Evolutionary conservation across 2,329 filamentous ascomycete species (phyloP), one percentile per base, ranked within the genome.

Genomic region (Pseudopithomyces maydicus): DNA sequence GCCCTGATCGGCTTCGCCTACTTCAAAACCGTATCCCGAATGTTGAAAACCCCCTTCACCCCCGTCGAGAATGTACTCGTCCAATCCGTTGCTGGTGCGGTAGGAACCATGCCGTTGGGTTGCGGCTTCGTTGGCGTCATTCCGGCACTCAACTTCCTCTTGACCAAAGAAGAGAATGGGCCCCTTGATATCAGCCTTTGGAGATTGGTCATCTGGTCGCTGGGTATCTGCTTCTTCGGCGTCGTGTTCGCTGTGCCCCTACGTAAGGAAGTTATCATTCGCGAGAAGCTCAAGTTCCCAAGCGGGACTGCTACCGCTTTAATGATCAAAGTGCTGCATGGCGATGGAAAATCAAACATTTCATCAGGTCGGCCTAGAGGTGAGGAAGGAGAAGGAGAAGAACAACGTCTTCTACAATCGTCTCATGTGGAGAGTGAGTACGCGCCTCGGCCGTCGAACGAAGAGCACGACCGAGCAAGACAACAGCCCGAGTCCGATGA

Each of bases 31-130:
- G 77, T 97, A 1, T 85, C 89, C 0, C 86, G 85, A 43, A 86
- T 90, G 61, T 81, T 97, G 29, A 82, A 84, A 26, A 86, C 90
- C 53, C 93, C 93, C 0, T 99, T 99, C 69, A 92, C 90, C 3
- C 93, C 95, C 0, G 90, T 98, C 11, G 94, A 99, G 78, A 99
- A 99, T 74, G 95, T 99, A 3, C 83, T 99, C 20, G 90, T 99
- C 11, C 95, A 99, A 78, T 97, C 92, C 0, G 95, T 99, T 4
- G 94, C 95, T 1, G 94, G 95, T 11, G 91, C 91, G 15, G 96
- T 98, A 76, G 95, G 94, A 0, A 96, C 96, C 5, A 98, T 98
- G 92, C 95, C 95, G 0, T 80, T 99, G 11, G 94, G 94, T 1
- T 96, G 94, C 67, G 95, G 95, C 1, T 97, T 98, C 71, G 94